These are phyloP conservation scores for Tetrapyrgos nigripes DNA, from an alignment of 1,284 basidiomycete genomes.

Conservation along the genomic window DNA sequence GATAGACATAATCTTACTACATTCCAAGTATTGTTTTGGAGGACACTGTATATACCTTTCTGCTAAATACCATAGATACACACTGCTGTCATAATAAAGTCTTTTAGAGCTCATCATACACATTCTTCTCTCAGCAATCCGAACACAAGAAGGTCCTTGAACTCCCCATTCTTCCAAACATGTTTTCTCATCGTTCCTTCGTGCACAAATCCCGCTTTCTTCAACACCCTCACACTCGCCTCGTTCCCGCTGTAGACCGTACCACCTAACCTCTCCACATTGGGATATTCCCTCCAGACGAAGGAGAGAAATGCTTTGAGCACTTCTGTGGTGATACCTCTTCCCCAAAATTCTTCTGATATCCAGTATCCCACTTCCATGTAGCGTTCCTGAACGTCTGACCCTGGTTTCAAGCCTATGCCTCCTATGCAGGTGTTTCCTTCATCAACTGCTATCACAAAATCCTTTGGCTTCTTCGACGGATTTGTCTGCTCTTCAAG, in stretches of 20 bases:
- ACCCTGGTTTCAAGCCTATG: neutral
- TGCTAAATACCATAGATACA: too few species aligned
- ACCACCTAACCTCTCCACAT: neutral
- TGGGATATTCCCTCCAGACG: neutral
- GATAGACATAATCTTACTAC: too few species aligned
- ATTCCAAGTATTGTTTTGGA: too few species aligned
- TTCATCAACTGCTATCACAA: neutral
- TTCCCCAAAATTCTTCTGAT: neutral
- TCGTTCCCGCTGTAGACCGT: neutral
- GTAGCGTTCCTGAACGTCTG: neutral
- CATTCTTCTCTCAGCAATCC: neutral
- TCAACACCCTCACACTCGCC: neutral
- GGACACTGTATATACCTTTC: too few species aligned
- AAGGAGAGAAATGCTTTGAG: neutral
- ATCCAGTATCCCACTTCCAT: neutral
- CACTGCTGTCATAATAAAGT: too few species aligned
- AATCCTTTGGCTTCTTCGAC: neutral
- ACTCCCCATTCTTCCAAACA: neutral
- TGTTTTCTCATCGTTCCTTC: neutral
- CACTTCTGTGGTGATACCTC: neutral
- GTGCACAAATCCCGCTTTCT: neutral
- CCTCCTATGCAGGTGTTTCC: neutral
- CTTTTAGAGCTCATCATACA: too few species aligned
- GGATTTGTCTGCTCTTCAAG: neutral
- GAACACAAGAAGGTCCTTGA: neutral